Conservation (phyloP, 345 rosid genomes). For the Rubroshorea leprosula region DNA sequence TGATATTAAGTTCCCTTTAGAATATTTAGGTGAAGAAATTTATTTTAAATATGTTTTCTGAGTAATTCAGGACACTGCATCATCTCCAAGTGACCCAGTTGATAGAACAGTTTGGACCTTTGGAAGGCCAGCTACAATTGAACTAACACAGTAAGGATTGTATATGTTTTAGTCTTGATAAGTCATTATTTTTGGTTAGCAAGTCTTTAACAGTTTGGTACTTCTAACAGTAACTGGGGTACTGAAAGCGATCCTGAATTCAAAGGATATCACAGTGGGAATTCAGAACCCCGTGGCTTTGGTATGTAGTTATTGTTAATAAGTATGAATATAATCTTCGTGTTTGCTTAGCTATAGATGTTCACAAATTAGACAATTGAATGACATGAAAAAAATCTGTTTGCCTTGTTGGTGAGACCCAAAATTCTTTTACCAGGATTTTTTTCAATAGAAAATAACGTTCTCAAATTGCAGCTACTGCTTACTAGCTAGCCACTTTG, state of each 20-base stretch:
- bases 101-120: conserved; percentile 91
- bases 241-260: conserved; percentile 87
- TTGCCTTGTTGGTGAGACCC: neutral
- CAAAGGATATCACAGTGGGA: conserved; percentile 91
- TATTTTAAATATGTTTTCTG: conserved; percentile 1
- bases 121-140: conserved; percentile 71
- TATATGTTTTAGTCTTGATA: neutral
- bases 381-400: neutral
- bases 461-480: too few species aligned
- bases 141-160: conserved; percentile 69
- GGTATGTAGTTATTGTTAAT: conserved; percentile 36
- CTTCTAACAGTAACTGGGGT: conserved; percentile 78
- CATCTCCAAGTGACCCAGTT: conserved; percentile 63
- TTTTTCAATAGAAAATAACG: too few species aligned
- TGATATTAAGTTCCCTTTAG: neutral
- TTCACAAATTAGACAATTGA: too few species aligned
- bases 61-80: conserved; percentile 51
- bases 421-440: too few species aligned
- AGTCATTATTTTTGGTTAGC: conserved; percentile 4
- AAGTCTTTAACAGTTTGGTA: conserved; percentile 17
- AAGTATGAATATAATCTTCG: too few species aligned
- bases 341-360: too few species aligned
- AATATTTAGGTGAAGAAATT: neutral
- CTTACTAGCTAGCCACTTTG: too few species aligned
- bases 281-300: conserved; percentile 89